Evolutionary conservation across 2,329 filamentous ascomycete genomes (phyloP).

Genomic region (Aureobasidium sp.): DNA sequence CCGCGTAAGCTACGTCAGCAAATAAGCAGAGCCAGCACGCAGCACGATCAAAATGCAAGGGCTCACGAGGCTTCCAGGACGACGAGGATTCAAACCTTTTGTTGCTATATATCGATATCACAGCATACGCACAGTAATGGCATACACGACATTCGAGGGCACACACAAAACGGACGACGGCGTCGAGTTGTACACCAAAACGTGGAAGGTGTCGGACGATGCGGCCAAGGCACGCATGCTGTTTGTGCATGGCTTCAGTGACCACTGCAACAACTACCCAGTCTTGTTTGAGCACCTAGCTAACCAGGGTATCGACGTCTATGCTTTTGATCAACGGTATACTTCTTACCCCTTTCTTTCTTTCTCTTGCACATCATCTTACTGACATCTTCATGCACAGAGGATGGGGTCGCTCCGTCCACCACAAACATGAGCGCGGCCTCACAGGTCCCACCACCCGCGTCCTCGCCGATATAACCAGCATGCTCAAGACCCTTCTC

Average conservation of each 20-base stretch:
- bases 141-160: conserved; percentile 33
- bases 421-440: conserved; percentile 54
- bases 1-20: conserved; percentile 4
- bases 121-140: not conserved
- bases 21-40: not conserved
- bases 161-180: conserved; percentile 45
- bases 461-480: conserved; percentile 70
- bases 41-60: not conserved
- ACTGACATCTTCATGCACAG: conserved; percentile 19
- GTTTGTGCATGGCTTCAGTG: conserved; percentile 84
- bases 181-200: conserved; percentile 51
- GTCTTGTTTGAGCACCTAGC: conserved; percentile 65
- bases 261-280: conserved; percentile 70
- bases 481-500: conserved; percentile 58
- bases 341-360: no score
- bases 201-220: conserved; percentile 43
- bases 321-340: conserved; percentile 66
- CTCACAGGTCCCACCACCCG: conserved; percentile 63
- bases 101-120: not conserved
- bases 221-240: conserved; percentile 59
- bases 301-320: conserved; percentile 62
- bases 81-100: not conserved
- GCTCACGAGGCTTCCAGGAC: not conserved
- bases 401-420: conserved; percentile 75
- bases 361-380: not conserved